Percentiles rank a stretch among this genome's conserved stretches.
Evolutionary conservation across 352 stramenopile genomes (phyloP).

Genomic region (Globisporangium nagaii): DNA sequence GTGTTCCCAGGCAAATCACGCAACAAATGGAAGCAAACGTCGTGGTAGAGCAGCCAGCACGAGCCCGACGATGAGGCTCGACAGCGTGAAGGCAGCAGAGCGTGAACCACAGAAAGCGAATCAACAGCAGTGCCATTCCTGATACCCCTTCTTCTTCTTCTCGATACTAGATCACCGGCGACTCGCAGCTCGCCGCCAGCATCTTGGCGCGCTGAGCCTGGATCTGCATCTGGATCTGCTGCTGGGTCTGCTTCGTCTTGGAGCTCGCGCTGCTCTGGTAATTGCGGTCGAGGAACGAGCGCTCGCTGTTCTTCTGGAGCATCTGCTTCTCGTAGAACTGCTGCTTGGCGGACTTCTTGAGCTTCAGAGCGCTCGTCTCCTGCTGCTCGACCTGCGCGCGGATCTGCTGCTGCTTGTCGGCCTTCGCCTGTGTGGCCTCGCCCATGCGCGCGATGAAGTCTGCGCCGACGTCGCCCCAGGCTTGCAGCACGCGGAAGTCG

Average conservation of each 20-base stretch:
- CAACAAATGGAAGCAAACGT: too few relatives aligned
- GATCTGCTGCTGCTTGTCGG: slow-evolving; percentile 49
- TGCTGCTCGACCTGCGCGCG: slow-evolving; percentile 29
- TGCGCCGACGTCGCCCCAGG: slow-evolving; percentile 65
- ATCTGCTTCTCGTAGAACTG: slow-evolving; percentile 67
- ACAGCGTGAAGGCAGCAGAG: too few relatives aligned
- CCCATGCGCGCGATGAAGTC: slow-evolving; percentile 61
- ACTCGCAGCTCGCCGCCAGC: slow-evolving; percentile 1
- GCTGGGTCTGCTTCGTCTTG: slow-evolving; percentile 55
- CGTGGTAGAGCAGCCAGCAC: background rate
- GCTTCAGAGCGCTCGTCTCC: slow-evolving; percentile 24
- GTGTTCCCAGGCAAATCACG: too few relatives aligned
- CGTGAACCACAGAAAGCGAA: too few relatives aligned
- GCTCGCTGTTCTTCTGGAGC: slow-evolving; percentile 39
- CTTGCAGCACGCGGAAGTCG: slow-evolving; percentile 65
- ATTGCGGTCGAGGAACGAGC: slow-evolving; percentile 63
- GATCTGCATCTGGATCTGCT: slow-evolving; percentile 32
- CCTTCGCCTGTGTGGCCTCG: slow-evolving; percentile 31
- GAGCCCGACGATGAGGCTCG: background rate
- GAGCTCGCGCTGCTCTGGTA: slow-evolving; percentile 37
- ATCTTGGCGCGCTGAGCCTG: slow-evolving; percentile 25
- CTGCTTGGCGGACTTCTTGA: slow-evolving; percentile 51
- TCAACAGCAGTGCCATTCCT: too few relatives aligned
- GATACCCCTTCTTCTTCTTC: too few relatives aligned
- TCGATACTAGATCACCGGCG: slow-evolving; percentile 2